Evolutionary conservation across 805 yeast genomes (phyloP).

Genomic region (Wickerhamia fluorescens): DNA sequence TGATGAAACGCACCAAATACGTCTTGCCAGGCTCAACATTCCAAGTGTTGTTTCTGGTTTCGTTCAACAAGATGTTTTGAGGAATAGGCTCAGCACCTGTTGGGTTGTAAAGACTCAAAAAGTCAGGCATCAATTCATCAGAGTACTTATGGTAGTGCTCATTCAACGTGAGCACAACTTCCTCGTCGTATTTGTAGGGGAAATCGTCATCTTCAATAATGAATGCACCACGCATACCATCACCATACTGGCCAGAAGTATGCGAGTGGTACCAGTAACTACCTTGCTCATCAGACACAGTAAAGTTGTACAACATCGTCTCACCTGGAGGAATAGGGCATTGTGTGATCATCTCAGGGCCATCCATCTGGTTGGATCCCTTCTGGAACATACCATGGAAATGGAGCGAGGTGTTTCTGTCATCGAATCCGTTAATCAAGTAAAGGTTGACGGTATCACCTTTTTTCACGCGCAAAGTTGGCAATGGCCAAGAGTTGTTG

Average conservation of each 20-base stretch:
- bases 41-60: constrained; percentile 73
- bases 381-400: constrained; percentile 91
- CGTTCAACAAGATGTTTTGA: constrained; percentile 69
- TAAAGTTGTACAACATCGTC: constrained; percentile 76
- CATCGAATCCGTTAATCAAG: constrained; percentile 66
- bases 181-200: constrained; percentile 78
- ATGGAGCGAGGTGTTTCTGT: constrained; percentile 72
- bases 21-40: constrained; percentile 78
- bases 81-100: constrained; percentile 99
- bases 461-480: constrained; percentile 64
- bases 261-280: constrained; percentile 98
- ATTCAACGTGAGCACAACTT: constrained; percentile 55
- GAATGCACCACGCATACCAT: constrained; percentile 80
- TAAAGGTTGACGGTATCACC: constrained; percentile 75
- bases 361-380: constrained; percentile 77
- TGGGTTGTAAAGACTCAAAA: constrained; percentile 75
- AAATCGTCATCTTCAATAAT: constrained; percentile 65
- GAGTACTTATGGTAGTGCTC: constrained; percentile 85
- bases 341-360: constrained; percentile 81
- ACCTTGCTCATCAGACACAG: constrained; percentile 78
- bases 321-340: constrained; percentile 86
- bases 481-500: constrained; percentile 79
- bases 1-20: constrained; percentile 72
- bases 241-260: constrained; percentile 83
- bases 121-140: constrained; percentile 43